A percentile compares a stretch with the other conserved stretches of the same genome.
Evolutionary conservation across 164 flowering plant species (phyloP).

Genomic region (Vitis rotundifolia): DNA sequence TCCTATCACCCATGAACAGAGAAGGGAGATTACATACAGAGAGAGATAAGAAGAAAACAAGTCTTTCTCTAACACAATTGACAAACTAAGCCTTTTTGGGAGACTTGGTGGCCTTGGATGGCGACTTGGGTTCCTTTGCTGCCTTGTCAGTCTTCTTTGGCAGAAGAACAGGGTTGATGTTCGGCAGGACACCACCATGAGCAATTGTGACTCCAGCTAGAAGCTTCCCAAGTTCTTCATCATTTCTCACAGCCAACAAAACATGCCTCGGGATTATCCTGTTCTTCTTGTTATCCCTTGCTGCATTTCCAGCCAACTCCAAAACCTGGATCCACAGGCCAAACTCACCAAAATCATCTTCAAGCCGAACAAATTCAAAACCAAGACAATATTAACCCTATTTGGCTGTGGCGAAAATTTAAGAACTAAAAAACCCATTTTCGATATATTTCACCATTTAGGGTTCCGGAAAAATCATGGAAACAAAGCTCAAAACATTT

Average conservation of each 20-base stretch:
- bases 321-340: constrained; percentile 38
- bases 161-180: constrained; percentile 68
- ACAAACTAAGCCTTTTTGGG: constrained; percentile 40
- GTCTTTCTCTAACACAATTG: background rate
- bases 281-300: constrained; percentile 77
- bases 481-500: too few relatives aligned
- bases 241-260: constrained; percentile 69
- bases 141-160: constrained; percentile 63
- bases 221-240: constrained; percentile 74
- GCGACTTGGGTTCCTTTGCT: constrained; percentile 46
- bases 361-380: background rate
- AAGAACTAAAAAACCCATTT: too few relatives aligned
- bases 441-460: too few relatives aligned
- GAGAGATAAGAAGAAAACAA: background rate
- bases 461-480: too few relatives aligned
- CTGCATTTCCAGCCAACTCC: constrained; percentile 84
- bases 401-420: too few relatives aligned
- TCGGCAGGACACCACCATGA: constrained; percentile 72
- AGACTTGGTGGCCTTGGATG: constrained; percentile 53
- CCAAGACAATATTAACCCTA: too few relatives aligned
- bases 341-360: background rate
- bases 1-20: background rate
- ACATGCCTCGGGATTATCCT: constrained; percentile 73
- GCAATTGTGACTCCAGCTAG: constrained; percentile 68
- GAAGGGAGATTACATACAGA: constrained; percentile 12